Conservation (phyloP, 2,329 filamentous ascomycete species). For the Davidsoniella virescens region DNA sequence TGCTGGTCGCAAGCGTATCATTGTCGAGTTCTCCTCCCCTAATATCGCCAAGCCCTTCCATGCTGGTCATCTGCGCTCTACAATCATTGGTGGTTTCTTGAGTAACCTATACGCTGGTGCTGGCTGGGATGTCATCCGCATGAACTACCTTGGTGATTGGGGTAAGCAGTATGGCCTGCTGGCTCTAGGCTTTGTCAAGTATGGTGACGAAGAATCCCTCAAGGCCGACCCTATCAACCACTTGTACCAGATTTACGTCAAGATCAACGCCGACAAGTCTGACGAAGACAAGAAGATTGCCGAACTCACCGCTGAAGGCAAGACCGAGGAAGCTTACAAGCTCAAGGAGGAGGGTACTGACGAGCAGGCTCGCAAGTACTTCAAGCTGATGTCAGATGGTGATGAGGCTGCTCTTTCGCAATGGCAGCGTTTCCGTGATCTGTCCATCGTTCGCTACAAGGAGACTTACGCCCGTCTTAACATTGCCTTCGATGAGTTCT, state of each 20-base stretch:
- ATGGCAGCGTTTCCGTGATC: conserved; percentile 50
- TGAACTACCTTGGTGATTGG: conserved; percentile 73
- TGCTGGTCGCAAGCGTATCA: conserved; percentile 46
- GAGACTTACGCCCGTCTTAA: conserved; percentile 54
- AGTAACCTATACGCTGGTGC: conserved; percentile 53
- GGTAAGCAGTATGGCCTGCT: conserved; percentile 62
- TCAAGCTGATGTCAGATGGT: conserved; percentile 54
- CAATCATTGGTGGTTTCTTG: conserved; percentile 65
- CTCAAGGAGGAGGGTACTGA: conserved; percentile 44
- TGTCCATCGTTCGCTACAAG: conserved; percentile 51
- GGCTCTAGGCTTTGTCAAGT: conserved; percentile 58
- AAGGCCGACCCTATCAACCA: conserved; percentile 63
- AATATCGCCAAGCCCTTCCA: conserved; percentile 81
- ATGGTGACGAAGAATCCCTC: conserved; percentile 57
- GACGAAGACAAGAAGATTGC: conserved; percentile 52
- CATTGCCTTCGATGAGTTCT: conserved; percentile 56
- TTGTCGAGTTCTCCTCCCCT: conserved; percentile 72
- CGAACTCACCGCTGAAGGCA: conserved; percentile 33
- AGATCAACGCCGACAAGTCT: conserved; percentile 52
- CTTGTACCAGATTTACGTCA: conserved; percentile 66
- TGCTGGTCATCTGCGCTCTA: conserved; percentile 60
- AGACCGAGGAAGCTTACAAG: conserved; percentile 16
- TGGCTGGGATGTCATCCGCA: conserved; percentile 56
- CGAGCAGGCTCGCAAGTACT: conserved; percentile 58
- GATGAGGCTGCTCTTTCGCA: conserved; percentile 42